Percentiles rank a stretch among this genome's conserved stretches.
These are phyloP conservation scores for Auxenochlorella pyrenoidosa DNA, from an alignment of 139 green algal genomes.

Conservation along the genomic window DNA sequence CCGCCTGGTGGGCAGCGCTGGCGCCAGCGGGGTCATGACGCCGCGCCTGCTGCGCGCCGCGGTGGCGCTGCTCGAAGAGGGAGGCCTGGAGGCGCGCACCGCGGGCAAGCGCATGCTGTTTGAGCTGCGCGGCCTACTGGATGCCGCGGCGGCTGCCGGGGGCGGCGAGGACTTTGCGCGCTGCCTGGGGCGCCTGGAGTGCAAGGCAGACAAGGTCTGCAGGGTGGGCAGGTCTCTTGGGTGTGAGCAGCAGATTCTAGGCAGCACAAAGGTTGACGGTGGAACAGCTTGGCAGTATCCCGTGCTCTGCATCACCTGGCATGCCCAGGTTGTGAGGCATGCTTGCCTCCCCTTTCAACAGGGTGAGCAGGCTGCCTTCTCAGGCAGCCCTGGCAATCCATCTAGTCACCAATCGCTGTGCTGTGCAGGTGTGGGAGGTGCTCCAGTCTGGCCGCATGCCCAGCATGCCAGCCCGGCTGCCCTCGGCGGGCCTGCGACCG, in stretches of 20 bases:
- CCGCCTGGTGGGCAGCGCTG: slow-evolving; percentile 44
- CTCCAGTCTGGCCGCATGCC: slow-evolving; percentile 21
- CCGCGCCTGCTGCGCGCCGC: slow-evolving; percentile 57
- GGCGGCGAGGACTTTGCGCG: slow-evolving; percentile 7
- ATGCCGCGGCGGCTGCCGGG: neutral
- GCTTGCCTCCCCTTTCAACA: too few relatives aligned
- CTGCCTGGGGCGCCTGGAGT: neutral
- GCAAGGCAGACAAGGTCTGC: slow-evolving; percentile 37
- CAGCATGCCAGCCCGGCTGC: neutral
- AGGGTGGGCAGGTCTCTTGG: neutral
- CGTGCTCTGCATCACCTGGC: too few relatives aligned
- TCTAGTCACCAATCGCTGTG: neutral
- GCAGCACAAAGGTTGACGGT: neutral
- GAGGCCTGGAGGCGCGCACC: slow-evolving; percentile 70
- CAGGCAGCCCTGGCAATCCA: neutral
- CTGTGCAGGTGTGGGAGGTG: slow-evolving; percentile 32
- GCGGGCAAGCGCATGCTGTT: slow-evolving; percentile 84
- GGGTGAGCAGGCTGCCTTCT: too few relatives aligned
- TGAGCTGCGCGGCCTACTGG: slow-evolving; percentile 27
- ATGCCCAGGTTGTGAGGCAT: too few relatives aligned
- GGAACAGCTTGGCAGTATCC: neutral
- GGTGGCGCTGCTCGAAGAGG: slow-evolving; percentile 75
- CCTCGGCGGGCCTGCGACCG: neutral
- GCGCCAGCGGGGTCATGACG: slow-evolving; percentile 12
- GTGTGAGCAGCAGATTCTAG: neutral